Evolutionary conservation across 2,329 filamentous ascomycete species (phyloP).

Genomic region (Neocucurbitaria cava): DNA sequence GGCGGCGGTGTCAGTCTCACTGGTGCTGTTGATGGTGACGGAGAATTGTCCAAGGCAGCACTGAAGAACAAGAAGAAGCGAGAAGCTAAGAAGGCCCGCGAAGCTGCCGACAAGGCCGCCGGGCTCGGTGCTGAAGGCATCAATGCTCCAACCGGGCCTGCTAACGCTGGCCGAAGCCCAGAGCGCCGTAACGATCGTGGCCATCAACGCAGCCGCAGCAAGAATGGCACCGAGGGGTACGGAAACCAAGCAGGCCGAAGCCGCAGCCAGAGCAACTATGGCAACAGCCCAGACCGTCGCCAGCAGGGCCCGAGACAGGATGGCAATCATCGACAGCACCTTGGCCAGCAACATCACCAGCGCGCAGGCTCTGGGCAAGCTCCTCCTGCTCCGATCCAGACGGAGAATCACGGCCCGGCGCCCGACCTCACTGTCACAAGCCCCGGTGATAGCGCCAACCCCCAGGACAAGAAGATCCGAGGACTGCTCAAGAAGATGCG

Average conservation of each 20-base stretch:
- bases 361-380: constrained; percentile 28
- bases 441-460: constrained; percentile 61
- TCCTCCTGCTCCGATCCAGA: constrained; percentile 37
- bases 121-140: constrained; percentile 41
- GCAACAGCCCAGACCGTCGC: constrained; percentile 41
- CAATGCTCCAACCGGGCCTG: constrained; percentile 33
- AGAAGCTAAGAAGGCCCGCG: constrained; percentile 88
- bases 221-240: constrained; percentile 37
- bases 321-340: constrained; percentile 32
- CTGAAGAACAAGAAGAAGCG: constrained; percentile 99
- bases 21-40: constrained; percentile 70
- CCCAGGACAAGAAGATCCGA: constrained; percentile 93
- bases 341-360: constrained; percentile 34
- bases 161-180: constrained; percentile 62
- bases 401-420: constrained; percentile 41
- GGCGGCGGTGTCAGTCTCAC: constrained; percentile 71
- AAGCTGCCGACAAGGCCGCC: constrained; percentile 65
- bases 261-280: constrained; percentile 41
- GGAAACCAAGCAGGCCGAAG: constrained; percentile 32
- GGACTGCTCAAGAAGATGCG: constrained; percentile 96
- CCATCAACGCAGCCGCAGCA: constrained; percentile 61
- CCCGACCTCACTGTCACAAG: constrained; percentile 63
- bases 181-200: constrained; percentile 66
- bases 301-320: constrained; percentile 37
- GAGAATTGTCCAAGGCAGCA: constrained; percentile 80